A percentile compares a stretch with the other conserved stretches of the same genome.
phyloP scores from a whole-genome alignment of 2,329 filamentous ascomycete genomes.

The Colletotrichum theobromicola region DNA sequence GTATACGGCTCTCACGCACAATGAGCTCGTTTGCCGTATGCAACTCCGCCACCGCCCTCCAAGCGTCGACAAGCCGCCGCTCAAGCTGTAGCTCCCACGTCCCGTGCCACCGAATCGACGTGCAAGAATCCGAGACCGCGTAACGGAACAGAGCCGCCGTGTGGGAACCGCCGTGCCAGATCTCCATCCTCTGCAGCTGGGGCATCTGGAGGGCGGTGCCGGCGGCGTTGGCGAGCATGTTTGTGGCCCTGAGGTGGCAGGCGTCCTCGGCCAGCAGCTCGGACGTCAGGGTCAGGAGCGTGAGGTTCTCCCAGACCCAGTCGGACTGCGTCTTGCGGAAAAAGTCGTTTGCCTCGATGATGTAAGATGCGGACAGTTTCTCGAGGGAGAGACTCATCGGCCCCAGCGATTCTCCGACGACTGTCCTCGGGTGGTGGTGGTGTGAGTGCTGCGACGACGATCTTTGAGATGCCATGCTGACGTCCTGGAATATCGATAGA shows the following conservation, averaged over 20 bases:
- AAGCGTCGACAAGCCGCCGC: background rate
- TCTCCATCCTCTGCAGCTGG: background rate
- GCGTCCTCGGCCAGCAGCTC: background rate
- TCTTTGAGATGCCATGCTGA: background rate
- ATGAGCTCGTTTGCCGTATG: background rate
- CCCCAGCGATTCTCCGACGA: background rate
- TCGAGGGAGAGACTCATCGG: background rate
- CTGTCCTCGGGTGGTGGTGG: background rate
- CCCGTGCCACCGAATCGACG: background rate
- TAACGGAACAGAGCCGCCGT: background rate
- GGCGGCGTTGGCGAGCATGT: background rate
- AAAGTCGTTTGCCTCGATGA: background rate
- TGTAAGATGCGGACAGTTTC: background rate
- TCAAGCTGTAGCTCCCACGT: background rate
- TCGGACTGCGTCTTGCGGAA: background rate
- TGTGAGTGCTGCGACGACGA: background rate
- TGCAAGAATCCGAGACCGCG: background rate
- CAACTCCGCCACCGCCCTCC: background rate
- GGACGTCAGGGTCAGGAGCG: background rate
- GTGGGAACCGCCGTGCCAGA: background rate
- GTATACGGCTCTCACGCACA: background rate
- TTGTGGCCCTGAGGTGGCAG: background rate
- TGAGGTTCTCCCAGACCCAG: background rate
- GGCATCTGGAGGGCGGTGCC: background rate
- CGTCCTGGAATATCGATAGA: background rate